Percentiles rank a stretch among this genome's conserved stretches.
Conservation (phyloP, 176 grass and related monocot genomes). For the bread wheat (Triticum aestivum) region IWGSC_CS_RefSeq_v2.1 NC_057803.1:470833214-470833713, state of each 20-base stretch:
- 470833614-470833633: conserved; percentile 2
- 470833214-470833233: not conserved
- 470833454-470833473: not conserved
- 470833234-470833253: not conserved
- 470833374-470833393: conserved; percentile 7
- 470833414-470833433: not conserved
- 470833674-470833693: conserved; percentile 84
- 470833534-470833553: not conserved
- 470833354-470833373: not conserved
- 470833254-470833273: not conserved
- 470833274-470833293: not conserved
- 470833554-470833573: not conserved
- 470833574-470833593: not conserved
- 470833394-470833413: not conserved
- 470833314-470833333: not conserved
- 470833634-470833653: conserved; percentile 82
- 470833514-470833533: not conserved
- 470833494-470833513: not conserved
- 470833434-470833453: not conserved
- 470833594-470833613: not conserved
- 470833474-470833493: not conserved
- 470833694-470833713: conserved; percentile 59
- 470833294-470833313: not conserved
- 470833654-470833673: conserved; percentile 79
- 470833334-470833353: not conserved